Evolutionary conservation across 805 yeast species (phyloP), one percentile per base, ranked within the genome.

Genomic region (Hanseniaspora nectarophila): DNA sequence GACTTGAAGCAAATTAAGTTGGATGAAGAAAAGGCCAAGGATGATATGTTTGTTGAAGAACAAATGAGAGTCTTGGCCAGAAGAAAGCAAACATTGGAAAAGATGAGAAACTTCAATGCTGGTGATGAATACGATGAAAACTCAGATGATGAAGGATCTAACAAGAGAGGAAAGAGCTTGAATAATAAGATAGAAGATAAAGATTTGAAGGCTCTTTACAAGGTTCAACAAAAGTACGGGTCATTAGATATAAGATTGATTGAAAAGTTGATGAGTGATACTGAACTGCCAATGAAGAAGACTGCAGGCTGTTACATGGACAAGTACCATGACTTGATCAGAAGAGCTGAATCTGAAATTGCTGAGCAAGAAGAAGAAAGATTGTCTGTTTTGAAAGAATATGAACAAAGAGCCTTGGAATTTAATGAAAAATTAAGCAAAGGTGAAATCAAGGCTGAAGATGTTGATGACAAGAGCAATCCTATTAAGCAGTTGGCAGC

Each of bases 191-290:
- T 92, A 56, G 80, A 85, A 2, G 98, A 92, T 59, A 78, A 83
- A 59, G 97, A 92, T 62, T 74, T 89, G 45, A 77, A 98, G 60
- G 82, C 84, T 20, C 74, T 92, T 18, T 92, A 90, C 68, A 76
- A 86, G 59, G 81, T 95, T 2, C 79, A 90, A 47, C 70, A 90
- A 60, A 76, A 85, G 56, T 76, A 77, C 57, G 99, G 99, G 55
- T 88, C 87, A 60, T 70, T 92, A 54, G 51, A 52, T 18, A 65
- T 77, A 5, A 76, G 77, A 26, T 76, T 76, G 62, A 84, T 95
- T 83, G 95, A 87, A 56, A 85, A 81, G 56, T 73, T 92, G 48
- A 85, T 87, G 54, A 86, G 83, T 52, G 97, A 92, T 61, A 96
- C 96, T 23, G 81, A 89, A 26, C 70, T 92, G 47, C 80, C 95